These are phyloP conservation scores for Trichosporon asahii DNA, from an alignment of 1,284 basidiomycete species.

Conservation along the genomic window DNA sequence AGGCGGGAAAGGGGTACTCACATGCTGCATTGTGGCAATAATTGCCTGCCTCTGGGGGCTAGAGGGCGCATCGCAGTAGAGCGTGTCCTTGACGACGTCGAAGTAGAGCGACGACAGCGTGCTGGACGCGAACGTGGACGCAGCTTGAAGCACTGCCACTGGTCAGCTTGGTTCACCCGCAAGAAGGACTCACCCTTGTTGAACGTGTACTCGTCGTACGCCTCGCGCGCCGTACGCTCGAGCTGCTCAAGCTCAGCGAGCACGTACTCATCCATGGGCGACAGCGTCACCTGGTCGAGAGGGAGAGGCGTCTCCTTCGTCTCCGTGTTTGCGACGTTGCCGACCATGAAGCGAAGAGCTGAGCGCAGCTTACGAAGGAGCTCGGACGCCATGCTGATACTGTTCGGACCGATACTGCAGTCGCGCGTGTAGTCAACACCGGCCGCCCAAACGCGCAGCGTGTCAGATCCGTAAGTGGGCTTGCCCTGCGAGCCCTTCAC, in stretches of 20 bases:
- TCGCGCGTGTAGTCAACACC: slow-evolving; percentile 88
- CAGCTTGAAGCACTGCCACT: slow-evolving; percentile 56
- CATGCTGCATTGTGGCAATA: slow-evolving; percentile 70
- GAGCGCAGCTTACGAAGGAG: slow-evolving; percentile 83
- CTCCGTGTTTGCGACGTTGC: slow-evolving; percentile 61
- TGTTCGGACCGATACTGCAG: slow-evolving; percentile 75
- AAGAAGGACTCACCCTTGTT: slow-evolving; percentile 62
- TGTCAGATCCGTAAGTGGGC: slow-evolving; percentile 80
- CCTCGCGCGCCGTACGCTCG: slow-evolving; percentile 63
- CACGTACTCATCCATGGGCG: slow-evolving; percentile 67
- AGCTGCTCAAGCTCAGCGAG: slow-evolving; percentile 77
- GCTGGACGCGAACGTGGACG: slow-evolving; percentile 53
- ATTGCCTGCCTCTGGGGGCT: slow-evolving; percentile 62
- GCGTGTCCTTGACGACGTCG: slow-evolving; percentile 82
- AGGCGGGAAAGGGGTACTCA: slow-evolving; percentile 43
- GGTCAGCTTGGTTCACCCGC: slow-evolving; percentile 49
- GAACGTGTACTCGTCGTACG: slow-evolving; percentile 76
- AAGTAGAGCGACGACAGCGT: slow-evolving; percentile 69
- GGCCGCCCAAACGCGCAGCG: slow-evolving; percentile 86
- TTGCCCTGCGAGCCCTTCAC: slow-evolving; percentile 73
- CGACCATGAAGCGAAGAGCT: slow-evolving; percentile 83
- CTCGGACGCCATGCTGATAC: slow-evolving; percentile 74
- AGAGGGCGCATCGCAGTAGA: slow-evolving; percentile 69
- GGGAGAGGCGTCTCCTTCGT: slow-evolving; percentile 12
- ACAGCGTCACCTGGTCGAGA: slow-evolving; percentile 31